Conservation (phyloP, 495 filamentous ascomycete genomes). For the Aspergillus taichungensis region DNA sequence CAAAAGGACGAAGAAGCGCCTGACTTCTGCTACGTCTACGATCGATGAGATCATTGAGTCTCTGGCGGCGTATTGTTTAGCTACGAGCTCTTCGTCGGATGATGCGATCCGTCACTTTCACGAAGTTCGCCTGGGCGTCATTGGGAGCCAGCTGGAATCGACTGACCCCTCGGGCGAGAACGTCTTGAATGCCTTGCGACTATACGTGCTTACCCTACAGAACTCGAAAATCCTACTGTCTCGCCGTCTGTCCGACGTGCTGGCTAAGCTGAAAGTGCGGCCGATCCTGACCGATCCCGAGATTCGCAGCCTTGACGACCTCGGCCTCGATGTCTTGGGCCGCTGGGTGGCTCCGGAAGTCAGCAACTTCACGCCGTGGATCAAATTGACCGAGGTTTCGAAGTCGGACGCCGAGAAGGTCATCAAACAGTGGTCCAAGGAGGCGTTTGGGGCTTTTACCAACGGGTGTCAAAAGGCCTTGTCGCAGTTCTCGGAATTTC, state of each 20-base stretch:
- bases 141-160: slow-evolving; percentile 47
- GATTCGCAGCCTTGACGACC: slow-evolving; percentile 53
- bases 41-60: slow-evolving; percentile 54
- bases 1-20: slow-evolving; percentile 54
- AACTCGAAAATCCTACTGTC: slow-evolving; percentile 70
- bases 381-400: slow-evolving; percentile 73
- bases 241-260: slow-evolving; percentile 57
- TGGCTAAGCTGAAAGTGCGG: slow-evolving; percentile 58
- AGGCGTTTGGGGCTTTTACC: slow-evolving; percentile 57
- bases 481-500: slow-evolving; percentile 49
- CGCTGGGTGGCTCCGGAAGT: slow-evolving; percentile 81
- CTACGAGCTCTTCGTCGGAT: slow-evolving; percentile 69
- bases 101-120: slow-evolving; percentile 81
- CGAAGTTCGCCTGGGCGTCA: slow-evolving; percentile 57
- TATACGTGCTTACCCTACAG: slow-evolving; percentile 71
- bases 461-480: slow-evolving; percentile 49
- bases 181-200: slow-evolving; percentile 51
- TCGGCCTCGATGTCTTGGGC: slow-evolving; percentile 74
- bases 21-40: slow-evolving; percentile 45
- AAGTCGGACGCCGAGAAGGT: slow-evolving; percentile 53
- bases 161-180: slow-evolving; percentile 29
- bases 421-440: slow-evolving; percentile 64
- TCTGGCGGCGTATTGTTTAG: slow-evolving; percentile 74
- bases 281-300: slow-evolving; percentile 62
- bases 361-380: slow-evolving; percentile 79